Evolutionary conservation across 1,139 yeast species (phyloP), one percentile per base, ranked within the genome.

Genomic region (Saccharomyces hybrid): DNA sequence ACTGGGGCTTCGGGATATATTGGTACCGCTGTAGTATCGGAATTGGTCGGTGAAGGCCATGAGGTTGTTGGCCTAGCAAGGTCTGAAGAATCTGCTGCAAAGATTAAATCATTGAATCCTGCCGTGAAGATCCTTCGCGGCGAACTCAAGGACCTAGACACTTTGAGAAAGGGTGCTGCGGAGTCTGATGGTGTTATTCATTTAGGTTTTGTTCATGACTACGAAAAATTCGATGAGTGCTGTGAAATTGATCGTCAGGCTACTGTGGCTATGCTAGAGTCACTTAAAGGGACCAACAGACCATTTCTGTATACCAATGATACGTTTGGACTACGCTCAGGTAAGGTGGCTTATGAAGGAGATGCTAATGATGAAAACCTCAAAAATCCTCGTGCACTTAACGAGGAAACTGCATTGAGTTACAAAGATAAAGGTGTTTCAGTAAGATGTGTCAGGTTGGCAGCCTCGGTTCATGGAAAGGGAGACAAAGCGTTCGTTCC

Each of bases 131-230:
- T 60, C 11, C 52, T 71, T 16, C 50, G 52, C 11, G 77, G 76
- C n/a, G 59, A 54, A 9, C 54, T 73, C 3, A 54, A 52, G 9
- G 69, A 67, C 42, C 34, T 62, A 1, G 72, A 71, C 2, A 32
- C 60, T 2, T 58, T 74, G 9, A 60, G 53, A 19, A 56, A 64
- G 48, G 69, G 60, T n/a, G 71, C 73, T 11, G 48, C 55, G 9
- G 63, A 63, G 34, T 49, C 68, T 9, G 76, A 73, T 54, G 77
- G 68, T 9, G 68, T 66, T 3, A 48, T 73, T 16, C 76, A 74
- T 53, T 56, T 71, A 42, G 78, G 69, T 1, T 73, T 66, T 57
- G 58, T 59, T 24, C 72, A 67, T 55, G 71, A 69, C 47, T 66
- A 68, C 52, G 50, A 52, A 6, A 51, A 59, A 2, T 58, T 53